Evolutionary conservation across 169 alveolate genomes (phyloP), one percentile per base, ranked within the genome.

Genomic region (Babesia ovis): DNA sequence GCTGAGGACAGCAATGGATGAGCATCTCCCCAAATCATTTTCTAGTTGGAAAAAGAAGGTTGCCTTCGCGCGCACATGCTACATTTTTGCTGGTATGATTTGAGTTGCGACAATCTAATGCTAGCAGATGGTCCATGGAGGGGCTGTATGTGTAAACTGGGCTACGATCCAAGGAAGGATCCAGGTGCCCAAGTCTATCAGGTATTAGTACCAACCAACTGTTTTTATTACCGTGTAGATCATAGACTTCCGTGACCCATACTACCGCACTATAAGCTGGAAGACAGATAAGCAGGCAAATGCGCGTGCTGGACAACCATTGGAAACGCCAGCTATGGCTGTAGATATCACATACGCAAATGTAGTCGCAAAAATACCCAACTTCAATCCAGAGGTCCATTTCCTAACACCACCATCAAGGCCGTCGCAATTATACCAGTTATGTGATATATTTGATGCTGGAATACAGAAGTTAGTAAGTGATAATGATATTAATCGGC

Each of bases 91-190:
- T 66, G 88, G 88, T 80, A 31, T 4, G 69, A 27, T 23, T 29
- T n/a, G 4, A 5, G 61, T 14, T 37, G 53, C 3, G 3, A 64
- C 35, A 0, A 18, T 1, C 39, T 14, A 4, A 41, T 11, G 8
- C n/a, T 43, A 42, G 23, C 61, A 77, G 88, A 80, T 55, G 88
- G 88, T 3, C 88, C 88, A 14, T 80, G 88, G 88, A 79, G 88
- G 34, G 88, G 88, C 0, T 68, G 81, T 32, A 59, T 80, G 77
- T 68, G 83, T 34, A 80, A 39, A 60, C 66, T 80, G 0, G 88
- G 88, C 0, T 80, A 80, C 42, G 88, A 80, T 42, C 88, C 88
- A 4, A 80, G 88, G 61, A 80, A 51, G 50, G 66, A 80, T 51
- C 69, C 48, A 18, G 25, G 37, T 2, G 29, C 84, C 3, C 34